Conservation (phyloP, 129 eudicot genomes). For the Pseudognaphalium luteoalbum region DNA sequence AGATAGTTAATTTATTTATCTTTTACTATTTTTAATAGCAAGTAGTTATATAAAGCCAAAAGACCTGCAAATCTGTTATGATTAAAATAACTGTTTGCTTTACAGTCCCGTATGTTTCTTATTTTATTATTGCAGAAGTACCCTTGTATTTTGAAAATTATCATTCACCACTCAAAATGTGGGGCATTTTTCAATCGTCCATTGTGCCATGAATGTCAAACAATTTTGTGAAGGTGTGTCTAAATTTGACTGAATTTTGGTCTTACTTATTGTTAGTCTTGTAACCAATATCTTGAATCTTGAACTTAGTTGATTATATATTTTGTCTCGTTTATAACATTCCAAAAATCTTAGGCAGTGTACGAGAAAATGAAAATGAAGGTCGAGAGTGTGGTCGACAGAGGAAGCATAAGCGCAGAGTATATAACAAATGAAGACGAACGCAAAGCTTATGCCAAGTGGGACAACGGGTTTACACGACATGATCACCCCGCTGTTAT, state of each 20-base stretch:
- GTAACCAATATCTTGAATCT: neutral
- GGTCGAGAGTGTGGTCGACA: conserved; percentile 57
- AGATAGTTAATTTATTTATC: too few relatives aligned
- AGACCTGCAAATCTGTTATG: conserved; percentile 4
- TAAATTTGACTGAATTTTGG: neutral
- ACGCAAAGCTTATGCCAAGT: conserved; percentile 36
- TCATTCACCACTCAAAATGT: neutral
- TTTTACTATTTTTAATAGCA: conserved; percentile 6
- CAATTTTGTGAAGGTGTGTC: neutral
- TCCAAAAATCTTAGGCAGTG: conserved; percentile 26
- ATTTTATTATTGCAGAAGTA: neutral
- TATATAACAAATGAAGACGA: conserved; percentile 31
- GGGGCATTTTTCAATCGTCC: neutral
- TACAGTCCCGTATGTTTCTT: neutral
- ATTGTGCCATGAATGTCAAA: neutral
- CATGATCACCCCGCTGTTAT: conserved; percentile 65
- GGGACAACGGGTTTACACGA: conserved; percentile 48
- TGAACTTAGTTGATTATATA: neutral
- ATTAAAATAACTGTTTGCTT: neutral
- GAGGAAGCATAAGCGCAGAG: conserved; percentile 50
- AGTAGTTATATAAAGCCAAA: conserved; percentile 25
- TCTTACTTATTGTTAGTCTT: neutral
- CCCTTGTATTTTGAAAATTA: conserved; percentile 3
- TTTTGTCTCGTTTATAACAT: neutral
- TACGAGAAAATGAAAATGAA: conserved; percentile 55